A percentile compares a stretch with the other conserved stretches of the same genome.
Conservation (phyloP, 768 basidiomycete genomes). For the Peribolospora kevripleyi region DNA sequence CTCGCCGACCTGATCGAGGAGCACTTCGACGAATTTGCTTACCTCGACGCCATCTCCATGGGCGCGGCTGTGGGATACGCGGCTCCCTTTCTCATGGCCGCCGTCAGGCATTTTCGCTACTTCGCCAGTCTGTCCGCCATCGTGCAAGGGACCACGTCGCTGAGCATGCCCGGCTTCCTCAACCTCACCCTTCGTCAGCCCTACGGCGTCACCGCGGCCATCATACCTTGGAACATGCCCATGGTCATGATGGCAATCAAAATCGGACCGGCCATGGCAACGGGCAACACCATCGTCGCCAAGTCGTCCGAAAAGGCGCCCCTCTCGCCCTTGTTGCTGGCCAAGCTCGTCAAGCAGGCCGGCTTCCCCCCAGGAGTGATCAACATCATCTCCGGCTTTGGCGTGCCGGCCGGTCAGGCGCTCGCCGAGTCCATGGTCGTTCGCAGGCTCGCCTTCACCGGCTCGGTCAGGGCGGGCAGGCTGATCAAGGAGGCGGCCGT, state of each 20-base stretch:
- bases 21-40: neutral
- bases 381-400: constrained; percentile 9
- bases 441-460: constrained; percentile 15
- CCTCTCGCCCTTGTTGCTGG: neutral
- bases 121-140: neutral
- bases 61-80: neutral
- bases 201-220: constrained; percentile 6
- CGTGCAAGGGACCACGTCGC: constrained; percentile 2
- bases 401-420: constrained; percentile 7
- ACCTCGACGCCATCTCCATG: constrained; percentile 7
- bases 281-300: constrained; percentile 13
- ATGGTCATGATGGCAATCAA: constrained; percentile 11
- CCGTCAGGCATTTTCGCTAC: neutral
- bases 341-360: constrained; percentile 7
- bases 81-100: neutral
- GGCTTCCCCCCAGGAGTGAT: constrained; percentile 13
- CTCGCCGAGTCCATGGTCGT: constrained; percentile 12
- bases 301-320: constrained; percentile 11
- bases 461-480: constrained; percentile 7
- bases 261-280: constrained; percentile 10
- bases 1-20: constrained; percentile 9
- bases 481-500: constrained; percentile 11
- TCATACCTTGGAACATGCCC: constrained; percentile 8
- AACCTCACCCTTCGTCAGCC: constrained; percentile 7
- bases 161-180: constrained; percentile 5